Percentiles rank a stretch among this genome's conserved stretches.
Evolutionary conservation across 139 green algal species (phyloP).

Genomic region (Diplosphaera chodatii): DNA sequence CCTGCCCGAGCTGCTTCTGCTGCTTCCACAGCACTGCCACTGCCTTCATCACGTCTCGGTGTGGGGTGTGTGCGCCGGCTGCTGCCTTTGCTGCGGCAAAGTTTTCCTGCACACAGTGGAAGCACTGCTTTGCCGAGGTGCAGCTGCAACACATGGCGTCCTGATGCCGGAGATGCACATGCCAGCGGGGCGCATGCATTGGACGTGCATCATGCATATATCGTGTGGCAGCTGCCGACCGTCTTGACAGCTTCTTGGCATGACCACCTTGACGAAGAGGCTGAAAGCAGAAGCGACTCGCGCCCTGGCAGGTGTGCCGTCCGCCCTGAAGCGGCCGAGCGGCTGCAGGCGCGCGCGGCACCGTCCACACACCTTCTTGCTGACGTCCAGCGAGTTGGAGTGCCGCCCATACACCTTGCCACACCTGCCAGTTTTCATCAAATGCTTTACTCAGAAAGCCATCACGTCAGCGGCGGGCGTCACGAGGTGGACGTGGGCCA

Average conservation of each 20-base stretch:
- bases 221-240: too few species aligned
- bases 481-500: too few species aligned
- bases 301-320: constrained; percentile 22
- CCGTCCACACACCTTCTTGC: constrained; percentile 36
- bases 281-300: constrained; percentile 3
- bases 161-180: too few species aligned
- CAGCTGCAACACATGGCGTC: too few species aligned
- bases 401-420: constrained; percentile 41
- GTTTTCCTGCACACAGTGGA: constrained; percentile 28
- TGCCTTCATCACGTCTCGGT: constrained; percentile 32
- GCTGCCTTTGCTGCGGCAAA: constrained; percentile 21
- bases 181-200: too few species aligned
- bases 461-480: too few species aligned
- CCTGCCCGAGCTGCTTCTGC: constrained; percentile 1
- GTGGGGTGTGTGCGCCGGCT: constrained; percentile 17
- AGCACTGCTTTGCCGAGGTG: too few species aligned
- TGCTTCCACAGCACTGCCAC: constrained; percentile 20
- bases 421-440: constrained; percentile 16
- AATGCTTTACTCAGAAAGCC: background rate
- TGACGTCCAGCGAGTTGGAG: constrained; percentile 49
- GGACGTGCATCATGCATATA: too few species aligned
- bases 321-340: constrained; percentile 40
- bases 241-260: too few species aligned
- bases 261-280: constrained; percentile 26
- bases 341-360: constrained; percentile 35